These are phyloP conservation scores for Moricandia moricandioides DNA, from an alignment of 345 rosid species.

Conservation along the genomic window DNA sequence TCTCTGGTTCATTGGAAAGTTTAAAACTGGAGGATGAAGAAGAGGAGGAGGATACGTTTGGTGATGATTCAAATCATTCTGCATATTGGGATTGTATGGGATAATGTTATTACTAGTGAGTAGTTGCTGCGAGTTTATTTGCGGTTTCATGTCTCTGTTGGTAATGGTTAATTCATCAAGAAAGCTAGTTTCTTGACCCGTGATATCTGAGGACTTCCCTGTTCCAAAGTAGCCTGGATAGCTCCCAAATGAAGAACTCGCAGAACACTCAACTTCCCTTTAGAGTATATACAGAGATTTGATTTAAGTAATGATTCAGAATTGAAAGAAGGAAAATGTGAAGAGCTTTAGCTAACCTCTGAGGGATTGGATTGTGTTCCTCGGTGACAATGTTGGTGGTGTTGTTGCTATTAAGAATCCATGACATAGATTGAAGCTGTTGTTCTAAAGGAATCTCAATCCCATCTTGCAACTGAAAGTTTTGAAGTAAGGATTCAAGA, in stretches of 20 bases:
- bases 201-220: constrained; percentile 56
- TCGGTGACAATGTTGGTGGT: constrained; percentile 44
- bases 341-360: constrained; percentile 41
- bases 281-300: background rate
- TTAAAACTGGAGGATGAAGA: constrained; percentile 39
- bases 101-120: constrained; percentile 33
- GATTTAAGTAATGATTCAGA: background rate
- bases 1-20: constrained; percentile 45
- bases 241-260: constrained; percentile 69
- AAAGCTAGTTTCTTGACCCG: constrained; percentile 61
- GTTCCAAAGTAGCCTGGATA: constrained; percentile 64
- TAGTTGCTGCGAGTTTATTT: constrained; percentile 45
- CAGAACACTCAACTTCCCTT: constrained; percentile 76
- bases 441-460: constrained; percentile 60
- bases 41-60: constrained; percentile 37
- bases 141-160: constrained; percentile 41
- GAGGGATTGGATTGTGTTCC: constrained; percentile 52
- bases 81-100: constrained; percentile 43
- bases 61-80: constrained; percentile 49
- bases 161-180: constrained; percentile 55
- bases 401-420: constrained; percentile 55
- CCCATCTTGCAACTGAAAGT: constrained; percentile 53
- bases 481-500: background rate
- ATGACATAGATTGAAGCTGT: constrained; percentile 57
- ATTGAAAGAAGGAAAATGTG: background rate